A percentile compares a stretch with the other conserved stretches of the same genome.
Conservation (phyloP, 2,329 filamentous ascomycete species). For the Neophaeococcomyces mojaviensis region DNA sequence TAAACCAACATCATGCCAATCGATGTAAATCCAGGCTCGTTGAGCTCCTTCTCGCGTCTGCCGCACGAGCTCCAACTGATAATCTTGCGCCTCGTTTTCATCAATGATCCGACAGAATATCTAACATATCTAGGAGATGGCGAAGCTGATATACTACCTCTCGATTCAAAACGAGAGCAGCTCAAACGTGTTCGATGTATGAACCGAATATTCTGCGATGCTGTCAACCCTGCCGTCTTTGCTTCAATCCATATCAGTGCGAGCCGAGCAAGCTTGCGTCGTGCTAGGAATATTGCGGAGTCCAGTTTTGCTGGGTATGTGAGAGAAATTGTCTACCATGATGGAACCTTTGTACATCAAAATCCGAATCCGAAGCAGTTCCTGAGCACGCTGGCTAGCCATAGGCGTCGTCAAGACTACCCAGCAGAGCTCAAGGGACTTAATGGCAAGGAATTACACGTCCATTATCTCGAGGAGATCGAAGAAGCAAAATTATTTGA, state of each 20-base stretch:
- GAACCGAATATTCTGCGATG: slow-evolving; percentile 1
- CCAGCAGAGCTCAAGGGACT: background rate
- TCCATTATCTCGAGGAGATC: background rate
- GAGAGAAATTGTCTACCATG: slow-evolving; percentile 4
- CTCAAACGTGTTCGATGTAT: background rate
- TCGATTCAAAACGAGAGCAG: slow-evolving; percentile 1
- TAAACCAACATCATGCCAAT: too few species aligned
- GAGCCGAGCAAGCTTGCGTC: background rate
- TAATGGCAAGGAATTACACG: background rate
- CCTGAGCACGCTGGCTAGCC: background rate
- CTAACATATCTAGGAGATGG: background rate
- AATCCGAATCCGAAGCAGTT: background rate
- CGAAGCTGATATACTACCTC: background rate
- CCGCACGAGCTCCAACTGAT: too few species aligned
- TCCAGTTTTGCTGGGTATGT: slow-evolving; percentile 1
- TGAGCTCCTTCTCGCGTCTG: too few species aligned
- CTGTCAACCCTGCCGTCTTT: slow-evolving; percentile 4
- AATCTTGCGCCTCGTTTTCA: too few species aligned
- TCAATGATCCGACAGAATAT: background rate
- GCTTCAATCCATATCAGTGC: slow-evolving; percentile 4
- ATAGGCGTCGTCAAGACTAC: slow-evolving; percentile 3
- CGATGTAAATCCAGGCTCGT: too few species aligned
- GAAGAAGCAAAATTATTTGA: background rate
- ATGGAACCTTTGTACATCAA: background rate
- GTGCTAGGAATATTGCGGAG: background rate